phyloP scores from a whole-genome alignment of 1,139 yeast genomes.

The Nakaseomyces bracarensis region DNA sequence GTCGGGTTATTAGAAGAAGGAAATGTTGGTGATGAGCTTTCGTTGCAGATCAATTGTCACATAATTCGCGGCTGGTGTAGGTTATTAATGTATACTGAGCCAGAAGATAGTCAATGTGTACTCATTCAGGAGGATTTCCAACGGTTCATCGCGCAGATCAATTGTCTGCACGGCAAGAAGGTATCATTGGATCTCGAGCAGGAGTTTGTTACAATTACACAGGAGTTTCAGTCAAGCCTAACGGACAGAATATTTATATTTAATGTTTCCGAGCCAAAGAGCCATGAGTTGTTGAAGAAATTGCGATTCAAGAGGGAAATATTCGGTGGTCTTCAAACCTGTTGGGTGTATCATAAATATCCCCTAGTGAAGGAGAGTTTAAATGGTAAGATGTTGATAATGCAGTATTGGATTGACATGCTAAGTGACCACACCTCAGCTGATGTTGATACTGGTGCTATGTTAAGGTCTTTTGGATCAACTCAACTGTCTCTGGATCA shows the following conservation, averaged over 20 bases:
- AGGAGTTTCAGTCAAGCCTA: neutral
- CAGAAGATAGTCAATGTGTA: neutral
- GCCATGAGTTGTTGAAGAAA: neutral
- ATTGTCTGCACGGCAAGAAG: neutral
- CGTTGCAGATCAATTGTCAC: neutral
- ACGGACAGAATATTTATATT: neutral
- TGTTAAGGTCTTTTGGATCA: neutral
- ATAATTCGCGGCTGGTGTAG: neutral
- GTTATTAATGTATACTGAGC: neutral
- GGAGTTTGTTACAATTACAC: neutral
- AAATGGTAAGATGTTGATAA: neutral
- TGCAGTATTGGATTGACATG: neutral
- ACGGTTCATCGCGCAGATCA: neutral
- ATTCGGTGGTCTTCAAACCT: neutral
- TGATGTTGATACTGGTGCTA: neutral
- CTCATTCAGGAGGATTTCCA: neutral
- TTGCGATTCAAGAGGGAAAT: neutral
- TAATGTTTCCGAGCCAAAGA: neutral
- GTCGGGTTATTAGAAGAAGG: neutral
- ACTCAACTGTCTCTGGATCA: neutral
- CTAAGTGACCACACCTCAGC: neutral
- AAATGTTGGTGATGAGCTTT: conserved; percentile 7
- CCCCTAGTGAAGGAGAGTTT: neutral
- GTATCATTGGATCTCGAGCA: neutral
- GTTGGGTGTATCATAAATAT: neutral